These are phyloP conservation scores for Apiospora pterosperma DNA, from an alignment of 2,329 filamentous ascomycete genomes.

Conservation along the genomic window DNA sequence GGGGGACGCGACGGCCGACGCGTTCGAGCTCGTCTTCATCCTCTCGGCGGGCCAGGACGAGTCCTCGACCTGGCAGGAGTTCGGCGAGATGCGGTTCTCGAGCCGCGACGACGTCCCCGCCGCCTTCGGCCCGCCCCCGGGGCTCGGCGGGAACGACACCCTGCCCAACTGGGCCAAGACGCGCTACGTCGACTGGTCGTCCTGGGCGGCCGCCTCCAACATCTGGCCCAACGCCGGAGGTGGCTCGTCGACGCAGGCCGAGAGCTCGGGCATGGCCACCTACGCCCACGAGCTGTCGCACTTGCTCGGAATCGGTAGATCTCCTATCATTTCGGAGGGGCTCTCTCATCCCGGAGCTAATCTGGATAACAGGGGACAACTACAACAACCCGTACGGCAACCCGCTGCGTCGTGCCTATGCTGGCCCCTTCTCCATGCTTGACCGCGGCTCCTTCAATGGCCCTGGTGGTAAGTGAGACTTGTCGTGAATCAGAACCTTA, in stretches of 20 bases:
- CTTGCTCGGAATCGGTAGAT: constrained; percentile 40
- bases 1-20: constrained; percentile 42
- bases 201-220: constrained; percentile 46
- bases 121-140: constrained; percentile 43
- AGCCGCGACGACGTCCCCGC: constrained; percentile 44
- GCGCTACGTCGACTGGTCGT: constrained; percentile 51
- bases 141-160: constrained; percentile 23
- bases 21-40: constrained; percentile 51
- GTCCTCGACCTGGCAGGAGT: constrained; percentile 54
- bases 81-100: constrained; percentile 51
- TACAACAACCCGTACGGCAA: constrained; percentile 51
- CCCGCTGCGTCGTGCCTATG: constrained; percentile 43
- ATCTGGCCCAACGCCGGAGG: constrained; percentile 53
- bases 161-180: constrained; percentile 45
- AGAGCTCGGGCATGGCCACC: constrained; percentile 49
- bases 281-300: constrained; percentile 53
- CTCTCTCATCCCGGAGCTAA: neutral
- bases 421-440: constrained; percentile 52
- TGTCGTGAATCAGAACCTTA: no score
- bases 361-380: constrained; percentile 37
- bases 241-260: constrained; percentile 50
- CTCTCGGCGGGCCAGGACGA: constrained; percentile 53
- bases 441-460: constrained; percentile 50
- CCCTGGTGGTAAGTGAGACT: constrained; percentile 29
- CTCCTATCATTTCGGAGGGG: neutral